Conservation (phyloP, 345 rosid genomes). For the Populus euphratica region DNA sequence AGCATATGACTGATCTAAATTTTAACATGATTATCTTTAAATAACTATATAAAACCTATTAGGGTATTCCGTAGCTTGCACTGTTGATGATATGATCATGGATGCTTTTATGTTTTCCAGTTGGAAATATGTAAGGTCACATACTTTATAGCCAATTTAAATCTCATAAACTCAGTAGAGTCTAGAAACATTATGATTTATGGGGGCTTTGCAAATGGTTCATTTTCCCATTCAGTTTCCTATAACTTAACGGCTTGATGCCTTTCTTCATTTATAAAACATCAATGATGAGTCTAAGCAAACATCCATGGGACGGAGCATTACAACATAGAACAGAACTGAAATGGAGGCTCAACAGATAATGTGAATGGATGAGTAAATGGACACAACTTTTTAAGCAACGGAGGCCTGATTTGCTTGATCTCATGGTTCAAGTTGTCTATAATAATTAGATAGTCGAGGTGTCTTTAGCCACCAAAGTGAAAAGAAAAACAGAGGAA, state of each 20-base stretch:
- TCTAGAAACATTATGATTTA: not conserved
- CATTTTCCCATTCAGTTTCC: not conserved
- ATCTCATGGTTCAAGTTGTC: not conserved
- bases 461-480: not conserved
- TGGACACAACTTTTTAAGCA: not conserved
- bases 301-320: not conserved
- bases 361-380: not conserved
- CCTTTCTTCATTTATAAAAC: not conserved
- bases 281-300: not conserved
- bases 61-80: not conserved
- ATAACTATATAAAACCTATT: not conserved
- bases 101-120: too few relatives aligned
- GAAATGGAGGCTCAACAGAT: not conserved
- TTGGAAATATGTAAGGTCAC: not conserved
- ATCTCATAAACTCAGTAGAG: not conserved
- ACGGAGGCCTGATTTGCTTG: not conserved
- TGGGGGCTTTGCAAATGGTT: not conserved
- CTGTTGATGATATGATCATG: not conserved
- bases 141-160: not conserved
- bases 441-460: not conserved
- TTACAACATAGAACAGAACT: not conserved
- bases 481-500: not conserved
- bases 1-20: not conserved
- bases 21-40: not conserved
- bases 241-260: not conserved